Conservation (phyloP, 1,284 basidiomycete genomes). For the Sporisorium sorghi region DNA sequence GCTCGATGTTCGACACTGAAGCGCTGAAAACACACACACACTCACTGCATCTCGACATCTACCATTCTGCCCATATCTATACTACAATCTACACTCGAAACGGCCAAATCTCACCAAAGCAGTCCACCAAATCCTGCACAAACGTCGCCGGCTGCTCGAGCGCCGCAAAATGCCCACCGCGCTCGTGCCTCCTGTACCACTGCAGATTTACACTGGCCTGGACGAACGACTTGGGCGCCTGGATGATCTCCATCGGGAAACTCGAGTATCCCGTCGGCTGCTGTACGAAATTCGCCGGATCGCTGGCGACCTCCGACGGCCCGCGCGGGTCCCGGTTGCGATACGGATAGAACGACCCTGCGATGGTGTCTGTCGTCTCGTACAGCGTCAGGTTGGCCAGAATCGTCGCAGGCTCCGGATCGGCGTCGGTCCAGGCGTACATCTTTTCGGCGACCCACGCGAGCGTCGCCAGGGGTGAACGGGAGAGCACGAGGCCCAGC, state of each 20-base stretch:
- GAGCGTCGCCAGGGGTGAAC: conserved; percentile 70
- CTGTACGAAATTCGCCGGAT: conserved; percentile 55
- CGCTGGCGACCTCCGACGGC: conserved; percentile 13
- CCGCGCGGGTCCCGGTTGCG: conserved; percentile 64
- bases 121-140: conserved; percentile 64
- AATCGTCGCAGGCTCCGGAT: conserved; percentile 53
- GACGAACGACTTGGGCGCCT: conserved; percentile 69
- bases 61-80: too few relatives aligned
- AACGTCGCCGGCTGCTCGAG: conserved; percentile 71
- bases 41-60: too few relatives aligned
- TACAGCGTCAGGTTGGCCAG: conserved; percentile 70
- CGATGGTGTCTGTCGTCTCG: conserved; percentile 70
- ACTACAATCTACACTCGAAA: conserved; percentile 6
- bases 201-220: conserved; percentile 67
- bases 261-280: conserved; percentile 70
- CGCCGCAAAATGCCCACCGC: conserved; percentile 68
- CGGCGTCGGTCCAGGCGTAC: conserved; percentile 69
- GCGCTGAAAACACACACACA: too few relatives aligned
- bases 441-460: conserved; percentile 72
- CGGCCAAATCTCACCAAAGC: conserved; percentile 52
- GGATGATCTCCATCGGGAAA: conserved; percentile 70
- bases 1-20: too few relatives aligned
- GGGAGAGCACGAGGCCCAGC: conserved; percentile 69
- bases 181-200: conserved; percentile 67
- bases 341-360: conserved; percentile 71